Evolutionary conservation across 2,329 filamentous ascomycete species (phyloP).

Genomic region (Penicillium fuscoglaucum): DNA sequence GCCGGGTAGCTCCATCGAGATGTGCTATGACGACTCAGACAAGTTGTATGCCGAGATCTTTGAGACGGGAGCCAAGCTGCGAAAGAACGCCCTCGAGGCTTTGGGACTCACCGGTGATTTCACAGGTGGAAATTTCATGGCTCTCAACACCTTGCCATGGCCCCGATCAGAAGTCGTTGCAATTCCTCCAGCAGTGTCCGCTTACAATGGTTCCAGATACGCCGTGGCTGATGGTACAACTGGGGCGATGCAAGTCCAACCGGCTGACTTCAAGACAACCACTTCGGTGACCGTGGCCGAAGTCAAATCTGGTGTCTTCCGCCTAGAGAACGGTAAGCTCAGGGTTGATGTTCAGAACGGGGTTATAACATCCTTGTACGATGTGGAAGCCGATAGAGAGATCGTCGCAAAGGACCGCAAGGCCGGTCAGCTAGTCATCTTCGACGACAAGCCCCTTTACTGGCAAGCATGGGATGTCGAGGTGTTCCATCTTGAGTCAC

Average conservation of each 20-base stretch:
- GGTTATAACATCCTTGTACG: slow-evolving; percentile 79
- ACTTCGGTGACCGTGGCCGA: slow-evolving; percentile 52
- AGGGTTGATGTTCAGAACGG: slow-evolving; percentile 72
- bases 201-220: slow-evolving; percentile 34
- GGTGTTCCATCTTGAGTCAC: slow-evolving; percentile 87
- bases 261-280: slow-evolving; percentile 24
- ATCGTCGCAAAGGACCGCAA: slow-evolving; percentile 70
- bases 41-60: slow-evolving; percentile 85
- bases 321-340: slow-evolving; percentile 76
- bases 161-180: slow-evolving; percentile 71
- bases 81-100: slow-evolving; percentile 67
- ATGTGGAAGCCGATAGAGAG: slow-evolving; percentile 71
- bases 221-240: slow-evolving; percentile 50
- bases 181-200: slow-evolving; percentile 49
- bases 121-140: slow-evolving; percentile 53
- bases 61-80: slow-evolving; percentile 68
- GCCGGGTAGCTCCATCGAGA: slow-evolving; percentile 91
- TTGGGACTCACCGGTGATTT: slow-evolving; percentile 61
- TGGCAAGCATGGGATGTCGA: slow-evolving; percentile 99
- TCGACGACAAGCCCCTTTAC: slow-evolving; percentile 95
- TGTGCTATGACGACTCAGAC: slow-evolving; percentile 97
- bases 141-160: slow-evolving; percentile 88
- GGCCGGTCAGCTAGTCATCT: slow-evolving; percentile 89
- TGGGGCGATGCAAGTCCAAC: slow-evolving; percentile 43
- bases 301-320: slow-evolving; percentile 63